A percentile compares a stretch with the other conserved stretches of the same genome.
Evolutionary conservation across 371 early-diverging fungal species (phyloP).

Genomic region (Rhizopus delemar): DNA sequence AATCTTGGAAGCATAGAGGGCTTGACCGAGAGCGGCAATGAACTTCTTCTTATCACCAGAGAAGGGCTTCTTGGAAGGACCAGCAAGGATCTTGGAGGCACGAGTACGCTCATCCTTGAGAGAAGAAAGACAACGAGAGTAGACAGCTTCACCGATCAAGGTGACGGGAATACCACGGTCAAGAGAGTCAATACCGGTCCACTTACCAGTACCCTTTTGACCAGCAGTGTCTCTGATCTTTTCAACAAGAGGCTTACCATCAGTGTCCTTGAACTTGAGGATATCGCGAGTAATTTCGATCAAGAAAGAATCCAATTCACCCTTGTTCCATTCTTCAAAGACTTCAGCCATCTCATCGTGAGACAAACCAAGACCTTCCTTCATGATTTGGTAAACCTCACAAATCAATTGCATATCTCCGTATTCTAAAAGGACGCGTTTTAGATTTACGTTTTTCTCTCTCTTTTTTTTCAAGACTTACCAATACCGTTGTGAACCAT

Average conservation of each 20-base stretch:
- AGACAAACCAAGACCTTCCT: slow-evolving; percentile 76
- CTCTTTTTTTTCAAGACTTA: slow-evolving; percentile 16
- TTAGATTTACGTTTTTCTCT: not conserved
- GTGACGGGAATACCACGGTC: slow-evolving; percentile 95
- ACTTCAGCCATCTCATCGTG: slow-evolving; percentile 88
- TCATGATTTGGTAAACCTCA: slow-evolving; percentile 95
- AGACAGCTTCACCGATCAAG: slow-evolving; percentile 97
- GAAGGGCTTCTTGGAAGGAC: slow-evolving; percentile 67
- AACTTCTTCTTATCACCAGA: slow-evolving; percentile 85
- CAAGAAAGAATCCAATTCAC: slow-evolving; percentile 95
- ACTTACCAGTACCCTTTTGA: slow-evolving; percentile 99
- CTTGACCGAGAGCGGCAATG: slow-evolving; percentile 87
- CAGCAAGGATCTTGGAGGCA: slow-evolving; percentile 84
- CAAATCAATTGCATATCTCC: slow-evolving; percentile 99
- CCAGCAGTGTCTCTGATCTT: slow-evolving; percentile 97
- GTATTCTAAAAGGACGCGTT: slow-evolving; percentile 70
- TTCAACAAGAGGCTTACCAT: slow-evolving; percentile 87
- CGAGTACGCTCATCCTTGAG: slow-evolving; percentile 92
- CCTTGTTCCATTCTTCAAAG: slow-evolving; percentile 94
- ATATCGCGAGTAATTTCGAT: slow-evolving; percentile 96
- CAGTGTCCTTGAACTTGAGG: slow-evolving; percentile 86
- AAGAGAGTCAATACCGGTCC: slow-evolving; percentile 95
- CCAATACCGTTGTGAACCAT: slow-evolving; percentile 99
- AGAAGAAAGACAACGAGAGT: slow-evolving; percentile 94
- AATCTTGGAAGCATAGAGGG: slow-evolving; percentile 96